phyloP scores from a whole-genome alignment of 2,329 filamentous ascomycete genomes.

The Xylaria sp. region DNA sequence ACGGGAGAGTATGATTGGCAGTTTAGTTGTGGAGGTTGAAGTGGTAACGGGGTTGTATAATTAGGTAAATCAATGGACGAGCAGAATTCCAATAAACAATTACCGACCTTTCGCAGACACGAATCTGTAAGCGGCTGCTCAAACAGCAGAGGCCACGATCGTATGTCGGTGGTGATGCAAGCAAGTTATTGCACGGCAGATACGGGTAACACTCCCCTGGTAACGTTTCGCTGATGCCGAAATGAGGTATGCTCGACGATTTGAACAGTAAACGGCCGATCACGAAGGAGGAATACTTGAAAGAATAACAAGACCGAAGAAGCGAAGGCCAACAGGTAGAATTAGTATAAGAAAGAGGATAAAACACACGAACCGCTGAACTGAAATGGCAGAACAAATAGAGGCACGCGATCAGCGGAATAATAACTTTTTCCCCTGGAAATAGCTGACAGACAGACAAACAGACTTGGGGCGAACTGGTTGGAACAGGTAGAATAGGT shows the following conservation, averaged over 20 bases:
- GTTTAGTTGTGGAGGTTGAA: not conserved
- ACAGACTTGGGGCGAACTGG: not conserved
- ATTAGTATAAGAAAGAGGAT: not conserved
- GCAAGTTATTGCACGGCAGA: not conserved
- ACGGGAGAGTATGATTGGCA: conserved; percentile 4
- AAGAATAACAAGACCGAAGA: not conserved
- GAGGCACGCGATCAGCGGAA: conserved; percentile 23
- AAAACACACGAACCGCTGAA: conserved; percentile 12
- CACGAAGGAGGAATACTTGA: not conserved
- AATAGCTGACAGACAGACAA: not conserved
- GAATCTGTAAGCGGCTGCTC: not conserved
- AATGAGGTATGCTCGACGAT: conserved; percentile 6
- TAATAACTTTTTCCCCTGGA: no score
- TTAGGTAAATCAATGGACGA: conserved; percentile 5
- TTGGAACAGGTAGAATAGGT: not conserved
- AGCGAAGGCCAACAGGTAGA: not conserved
- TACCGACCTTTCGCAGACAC: conserved; percentile 26
- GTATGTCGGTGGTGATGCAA: conserved; percentile 2
- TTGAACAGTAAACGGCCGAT: conserved; percentile 13
- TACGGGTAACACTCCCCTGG: not conserved
- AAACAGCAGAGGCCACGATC: conserved; percentile 1
- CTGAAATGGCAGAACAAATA: not conserved
- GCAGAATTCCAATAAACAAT: conserved; percentile 4
- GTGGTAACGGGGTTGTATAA: conserved; percentile 6
- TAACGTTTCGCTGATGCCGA: conserved; percentile 1